phyloP scores from a whole-genome alignment of 805 yeast species.

The Ogataea ramenticola region DNA sequence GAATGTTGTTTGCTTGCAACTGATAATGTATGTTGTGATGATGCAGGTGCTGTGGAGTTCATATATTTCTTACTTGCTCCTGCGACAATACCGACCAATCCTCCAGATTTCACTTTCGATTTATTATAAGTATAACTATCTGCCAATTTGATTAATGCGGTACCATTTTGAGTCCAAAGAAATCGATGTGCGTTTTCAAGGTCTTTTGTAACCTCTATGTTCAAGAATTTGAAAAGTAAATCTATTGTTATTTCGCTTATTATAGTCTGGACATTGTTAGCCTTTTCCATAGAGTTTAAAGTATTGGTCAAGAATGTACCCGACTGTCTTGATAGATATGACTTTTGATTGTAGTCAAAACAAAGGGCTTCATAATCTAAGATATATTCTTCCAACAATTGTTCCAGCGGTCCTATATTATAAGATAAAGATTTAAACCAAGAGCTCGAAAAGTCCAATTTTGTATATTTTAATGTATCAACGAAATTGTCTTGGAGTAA shows the following conservation, averaged over 20 bases:
- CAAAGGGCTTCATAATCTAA: conserved; percentile 40
- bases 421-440: conserved; percentile 25
- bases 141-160: conserved; percentile 30
- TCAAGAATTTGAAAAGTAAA: conserved; percentile 37
- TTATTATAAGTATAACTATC: conserved; percentile 31
- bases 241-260: conserved; percentile 42
- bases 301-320: conserved; percentile 47
- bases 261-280: conserved; percentile 40
- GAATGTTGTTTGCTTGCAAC: conserved; percentile 27
- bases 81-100: conserved; percentile 37
- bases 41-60: background rate
- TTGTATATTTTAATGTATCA: conserved; percentile 22
- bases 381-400: conserved; percentile 22
- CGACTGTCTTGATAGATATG: conserved; percentile 38
- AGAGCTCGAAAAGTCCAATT: conserved; percentile 29
- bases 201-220: conserved; percentile 17
- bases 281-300: conserved; percentile 40
- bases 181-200: conserved; percentile 33
- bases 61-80: conserved; percentile 27
- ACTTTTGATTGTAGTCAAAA: conserved; percentile 27
- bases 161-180: conserved; percentile 43
- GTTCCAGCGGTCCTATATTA: conserved; percentile 13
- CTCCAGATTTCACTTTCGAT: conserved; percentile 34
- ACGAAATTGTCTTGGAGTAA: conserved; percentile 3
- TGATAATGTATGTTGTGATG: conserved; percentile 23